Conservation (phyloP, 345 rosid species). For the Theobroma cacao region DNA sequence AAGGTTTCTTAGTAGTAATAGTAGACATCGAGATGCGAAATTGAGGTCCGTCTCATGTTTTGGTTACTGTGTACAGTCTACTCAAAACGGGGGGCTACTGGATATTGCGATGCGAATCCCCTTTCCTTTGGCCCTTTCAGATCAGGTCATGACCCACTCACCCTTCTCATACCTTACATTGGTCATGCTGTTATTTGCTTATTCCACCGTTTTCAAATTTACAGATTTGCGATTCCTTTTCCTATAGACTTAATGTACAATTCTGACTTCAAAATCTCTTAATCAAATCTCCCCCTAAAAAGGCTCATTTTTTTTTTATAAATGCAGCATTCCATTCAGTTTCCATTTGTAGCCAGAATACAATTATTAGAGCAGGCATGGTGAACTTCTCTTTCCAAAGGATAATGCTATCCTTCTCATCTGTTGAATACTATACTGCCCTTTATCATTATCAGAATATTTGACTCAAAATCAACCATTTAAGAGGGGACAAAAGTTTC, state of each 20-base stretch:
- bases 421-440: too few relatives aligned
- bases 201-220: neutral
- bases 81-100: neutral
- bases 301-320: neutral
- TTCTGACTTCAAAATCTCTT: neutral
- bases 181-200: neutral
- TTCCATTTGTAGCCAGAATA: neutral
- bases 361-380: too few relatives aligned
- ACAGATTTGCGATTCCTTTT: neutral
- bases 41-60: neutral
- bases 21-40: neutral
- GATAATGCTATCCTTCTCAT: too few relatives aligned
- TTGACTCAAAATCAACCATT: too few relatives aligned
- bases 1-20: neutral
- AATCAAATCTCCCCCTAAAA: neutral
- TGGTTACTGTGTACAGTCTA: neutral
- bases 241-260: neutral
- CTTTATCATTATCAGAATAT: too few relatives aligned
- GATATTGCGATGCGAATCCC: neutral
- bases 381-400: too few relatives aligned
- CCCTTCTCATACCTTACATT: neutral
- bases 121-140: neutral
- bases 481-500: too few relatives aligned
- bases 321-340: neutral
- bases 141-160: neutral